Evolutionary conservation across 192 early-diverging fungal genomes (phyloP), one percentile per base, ranked within the genome.

Genomic region (Backusella liffmaniae): DNA sequence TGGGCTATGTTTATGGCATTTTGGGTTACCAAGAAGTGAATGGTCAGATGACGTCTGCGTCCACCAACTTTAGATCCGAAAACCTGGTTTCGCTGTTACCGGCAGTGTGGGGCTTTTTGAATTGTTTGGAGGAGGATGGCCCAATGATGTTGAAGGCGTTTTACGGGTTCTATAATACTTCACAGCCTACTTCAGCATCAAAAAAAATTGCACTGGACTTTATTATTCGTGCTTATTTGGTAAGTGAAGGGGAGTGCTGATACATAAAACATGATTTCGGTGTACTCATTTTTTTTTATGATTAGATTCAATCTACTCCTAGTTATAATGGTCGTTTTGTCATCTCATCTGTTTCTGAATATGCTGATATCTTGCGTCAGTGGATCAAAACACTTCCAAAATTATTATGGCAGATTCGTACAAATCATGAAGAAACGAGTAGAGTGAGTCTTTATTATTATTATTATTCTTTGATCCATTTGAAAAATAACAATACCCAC

Each of bases 1-100:
- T 89, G 7, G 82, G 88, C 26, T 88, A 91, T 82, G 84, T 91
- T 3, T 59, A 90, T 36, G 79, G 81, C 16, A 21, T 87, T 15
- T 79, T 92, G 30, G 87, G 85, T 26, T 84, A 74, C 68, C 79
- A 86, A 32, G 82, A 84, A 77, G 10, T 56, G n/a, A 37, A 67
- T 21, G 65, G 67, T 23, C 46, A 21, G 1, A 86, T 88, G 84
- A 80, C 79, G 3, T 75, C 75, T 13, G n/a, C 77, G 1, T 77
- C 82, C 1, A 79, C 79, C 0, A 79, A 82, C 32, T 88, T 85
- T 37, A 81, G 79, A 36, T 46, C 80, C 3, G 82, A 88, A 39
- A 77, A 89, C 78, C 69, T 89, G 15, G 70, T 79, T 5, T 76
- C 80, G 1, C 51, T 89, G 8, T 66, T 89, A 18, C 86, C 86